phyloP scores from a whole-genome alignment of 2,329 filamentous ascomycete genomes.

The Trichophyton mentagrophytes region DNA sequence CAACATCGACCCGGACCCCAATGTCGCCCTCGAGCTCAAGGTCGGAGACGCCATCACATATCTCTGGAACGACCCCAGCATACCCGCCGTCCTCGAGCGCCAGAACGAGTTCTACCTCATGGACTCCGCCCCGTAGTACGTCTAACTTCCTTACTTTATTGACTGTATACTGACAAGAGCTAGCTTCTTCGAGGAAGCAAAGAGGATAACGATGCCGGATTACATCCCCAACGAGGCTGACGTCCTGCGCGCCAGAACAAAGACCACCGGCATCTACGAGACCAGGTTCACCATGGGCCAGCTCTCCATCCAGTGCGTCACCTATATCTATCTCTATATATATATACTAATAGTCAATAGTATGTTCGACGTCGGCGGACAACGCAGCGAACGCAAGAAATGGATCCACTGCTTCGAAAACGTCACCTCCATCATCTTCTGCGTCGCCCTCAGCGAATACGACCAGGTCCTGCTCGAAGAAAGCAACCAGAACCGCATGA shows the following conservation, averaged over 20 bases:
- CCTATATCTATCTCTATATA: not conserved
- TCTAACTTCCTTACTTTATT: constrained; percentile 5
- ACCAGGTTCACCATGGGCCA: constrained; percentile 98
- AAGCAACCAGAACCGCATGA: constrained; percentile 99
- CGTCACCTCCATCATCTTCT: constrained; percentile 98
- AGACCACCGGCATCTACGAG: constrained; percentile 98
- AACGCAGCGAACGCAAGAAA: constrained; percentile 95
- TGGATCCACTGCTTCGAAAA: constrained; percentile 99
- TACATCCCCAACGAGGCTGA: constrained; percentile 93
- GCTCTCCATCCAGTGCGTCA: constrained; percentile 85
- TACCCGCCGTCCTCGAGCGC: constrained; percentile 73
- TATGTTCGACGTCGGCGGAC: constrained; percentile 98
- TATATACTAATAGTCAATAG: constrained; percentile 35
- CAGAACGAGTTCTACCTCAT: constrained; percentile 98
- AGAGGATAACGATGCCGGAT: constrained; percentile 67
- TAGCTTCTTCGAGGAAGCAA: constrained; percentile 92
- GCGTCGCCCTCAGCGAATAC: constrained; percentile 93
- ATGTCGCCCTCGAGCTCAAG: constrained; percentile 65
- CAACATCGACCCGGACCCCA: constrained; percentile 78
- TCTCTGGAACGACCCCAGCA: constrained; percentile 80
- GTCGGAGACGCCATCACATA: constrained; percentile 73
- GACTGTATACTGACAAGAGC: not conserved
- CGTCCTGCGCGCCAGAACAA: constrained; percentile 86
- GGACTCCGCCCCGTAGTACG: constrained; percentile 97
- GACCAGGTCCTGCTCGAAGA: constrained; percentile 95